Base-by-base conservation (phyloP, 2,329 filamentous ascomycete genomes). In the Claviceps spartinae region DNA sequence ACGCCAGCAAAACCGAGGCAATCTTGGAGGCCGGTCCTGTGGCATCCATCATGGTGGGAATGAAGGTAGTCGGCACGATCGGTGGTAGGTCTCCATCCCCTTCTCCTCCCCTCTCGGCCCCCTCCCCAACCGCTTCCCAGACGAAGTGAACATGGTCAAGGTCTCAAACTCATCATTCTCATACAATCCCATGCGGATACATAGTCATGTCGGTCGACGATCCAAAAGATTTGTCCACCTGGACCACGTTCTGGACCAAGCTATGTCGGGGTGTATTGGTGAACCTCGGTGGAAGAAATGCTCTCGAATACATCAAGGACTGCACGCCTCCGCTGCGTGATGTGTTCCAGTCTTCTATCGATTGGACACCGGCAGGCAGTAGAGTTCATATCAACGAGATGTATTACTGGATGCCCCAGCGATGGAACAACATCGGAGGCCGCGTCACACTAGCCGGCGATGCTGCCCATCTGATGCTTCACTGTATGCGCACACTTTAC, bases 391-490 rank as follows among this genome's bases (percentile, higher is more conserved):
- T 67, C 14, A 62, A 67, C 52, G 63, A 69, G 54, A 68, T 70
- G 62, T 63, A 61, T 42, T 66, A 67, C 52, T 70, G 67, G 68
- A 52, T 62, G 13, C 58, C 67, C 2, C 55, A 57, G 18, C 53
- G 56, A 0, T 71, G 64, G 60, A 58, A 65, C 24, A 67, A 64
- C 22, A 57, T 53, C 2, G 56, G 52, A 1, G 65, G 66, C 1
- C 58, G 66, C 22, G 60, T 67, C 13, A 69, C 68, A n/a, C 59
- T 70, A 2, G 66, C 65, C 0, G 68, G 69, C 13, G 69, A 71
- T 49, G 67, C 69, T 1, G 66, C 63, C 4, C 69, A 76, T 60
- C 67, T 72, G 0, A 74, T 75, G 71, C 59, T 71, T 14, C 63
- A 66, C 30, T 70, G 66, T 68, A 58, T 57, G 61, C 34, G 38